Evolutionary conservation across 345 rosid genomes (phyloP), one percentile per base, ranked within the genome.

Genomic region (Salix koriyanagi): DNA sequence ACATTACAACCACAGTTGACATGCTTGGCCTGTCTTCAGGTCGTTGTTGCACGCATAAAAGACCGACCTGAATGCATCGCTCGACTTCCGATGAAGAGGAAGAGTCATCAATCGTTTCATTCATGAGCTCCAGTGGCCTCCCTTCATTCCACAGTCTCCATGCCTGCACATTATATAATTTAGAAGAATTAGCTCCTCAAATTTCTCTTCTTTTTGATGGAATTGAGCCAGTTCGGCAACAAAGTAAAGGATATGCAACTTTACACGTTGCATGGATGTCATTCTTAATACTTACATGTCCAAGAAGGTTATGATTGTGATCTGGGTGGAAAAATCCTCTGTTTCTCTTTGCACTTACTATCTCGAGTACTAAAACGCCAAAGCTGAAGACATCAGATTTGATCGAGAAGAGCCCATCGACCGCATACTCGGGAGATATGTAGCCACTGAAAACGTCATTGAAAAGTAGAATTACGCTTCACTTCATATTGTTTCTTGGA

Each of bases 1-100:
- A 67, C 89, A 86, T 86, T 70, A 88, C 79, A n/a, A 81, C 80
- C 52, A 83, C 88, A 0, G 82, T 56, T 19, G 85, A 50, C 87
- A 88, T 83, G 71, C 60, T 80, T 19, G 89, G 89, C 76, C 89
- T 80, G 71, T 85, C 85, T 50, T 83, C 83, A 0, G 83, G 89
- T 68, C 28, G 58, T 2, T 80, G 86, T 28, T 88, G 89, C 52
- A 88, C 85, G 18, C 91, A 83, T 16, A 86, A 67, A 32, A 88
- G 80, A 42, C 88, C 72, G 15, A 88, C 70, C 44, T 88, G 91
- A 71, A 85, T 80, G 79, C 85, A 85, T 2, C 88, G 34, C 39
- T 62, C 2, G 7, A 81, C 84, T 61, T 86, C 82, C 9, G 80
- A 62, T 3, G 74, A 19, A 28, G 15, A 25, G 66, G 72, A 75